Evolutionary conservation across 768 basidiomycete genomes (phyloP).

Genomic region (Pulveroboletus sp.): DNA sequence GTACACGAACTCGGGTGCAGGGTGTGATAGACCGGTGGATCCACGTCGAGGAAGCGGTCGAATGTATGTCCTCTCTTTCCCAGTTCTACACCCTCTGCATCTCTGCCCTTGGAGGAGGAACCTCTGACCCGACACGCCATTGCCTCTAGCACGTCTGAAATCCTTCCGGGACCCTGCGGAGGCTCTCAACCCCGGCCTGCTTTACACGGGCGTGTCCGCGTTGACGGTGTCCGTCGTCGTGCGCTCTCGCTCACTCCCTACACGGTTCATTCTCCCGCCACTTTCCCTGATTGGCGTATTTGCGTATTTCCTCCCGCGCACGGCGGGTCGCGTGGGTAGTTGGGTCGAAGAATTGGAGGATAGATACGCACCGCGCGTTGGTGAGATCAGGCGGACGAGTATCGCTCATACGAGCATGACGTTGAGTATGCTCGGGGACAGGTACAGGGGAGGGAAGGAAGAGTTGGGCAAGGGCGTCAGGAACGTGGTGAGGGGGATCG

Average conservation of each 20-base stretch:
- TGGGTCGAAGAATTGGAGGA: constrained; percentile 72
- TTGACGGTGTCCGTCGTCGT: constrained; percentile 85
- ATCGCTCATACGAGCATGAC: constrained; percentile 58
- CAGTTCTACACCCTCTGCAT: too few relatives aligned
- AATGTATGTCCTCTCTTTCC: constrained; percentile 51
- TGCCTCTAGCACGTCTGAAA: constrained; percentile 66
- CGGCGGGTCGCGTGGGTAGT: constrained; percentile 59
- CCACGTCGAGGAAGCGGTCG: constrained; percentile 75
- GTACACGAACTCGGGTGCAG: constrained; percentile 65
- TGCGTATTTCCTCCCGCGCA: constrained; percentile 84
- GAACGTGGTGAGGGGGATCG: constrained; percentile 48
- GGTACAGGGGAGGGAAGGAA: constrained; percentile 42
- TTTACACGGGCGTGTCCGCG: constrained; percentile 86
- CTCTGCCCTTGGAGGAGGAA: constrained; percentile 23
- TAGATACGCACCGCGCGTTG: constrained; percentile 59
- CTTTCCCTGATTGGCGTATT: constrained; percentile 63
- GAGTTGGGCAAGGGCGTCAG: constrained; percentile 42
- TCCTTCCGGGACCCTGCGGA: constrained; percentile 77
- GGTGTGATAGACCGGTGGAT: constrained; percentile 79
- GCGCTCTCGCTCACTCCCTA: constrained; percentile 65
- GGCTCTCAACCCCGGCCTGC: constrained; percentile 78
- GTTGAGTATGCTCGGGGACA: constrained; percentile 52
- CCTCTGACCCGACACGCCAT: background rate
- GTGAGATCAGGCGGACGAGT: constrained; percentile 62
- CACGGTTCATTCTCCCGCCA: constrained; percentile 74